These are phyloP conservation scores for Pestalotiopsis fici DNA, from an alignment of 2,329 filamentous ascomycete genomes.

Conservation along the genomic window DNA sequence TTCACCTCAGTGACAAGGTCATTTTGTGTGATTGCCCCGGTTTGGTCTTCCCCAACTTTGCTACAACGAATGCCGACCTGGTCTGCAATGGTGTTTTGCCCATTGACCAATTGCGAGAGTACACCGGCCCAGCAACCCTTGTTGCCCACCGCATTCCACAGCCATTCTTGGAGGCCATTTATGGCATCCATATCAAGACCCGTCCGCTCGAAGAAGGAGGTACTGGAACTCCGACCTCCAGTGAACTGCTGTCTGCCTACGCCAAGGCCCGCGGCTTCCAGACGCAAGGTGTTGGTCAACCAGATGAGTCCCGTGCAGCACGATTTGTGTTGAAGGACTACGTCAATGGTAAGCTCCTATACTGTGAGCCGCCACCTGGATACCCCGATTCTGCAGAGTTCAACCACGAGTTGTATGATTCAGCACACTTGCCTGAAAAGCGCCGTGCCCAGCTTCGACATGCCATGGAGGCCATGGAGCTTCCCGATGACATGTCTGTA, in stretches of 20 bases:
- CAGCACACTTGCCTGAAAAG: slow-evolving; percentile 78
- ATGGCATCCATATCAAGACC: slow-evolving; percentile 85
- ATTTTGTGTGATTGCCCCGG: slow-evolving; percentile 97
- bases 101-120: slow-evolving; percentile 95
- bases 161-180: slow-evolving; percentile 85
- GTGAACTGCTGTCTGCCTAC: slow-evolving; percentile 84
- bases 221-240: slow-evolving; percentile 80
- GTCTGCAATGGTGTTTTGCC: slow-evolving; percentile 94
- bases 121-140: slow-evolving; percentile 80
- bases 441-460: slow-evolving; percentile 66
- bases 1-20: slow-evolving; percentile 87
- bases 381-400: slow-evolving; percentile 74
- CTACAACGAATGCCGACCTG: slow-evolving; percentile 92
- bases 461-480: slow-evolving; percentile 46
- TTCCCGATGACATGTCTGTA: slow-evolving; percentile 35
- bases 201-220: slow-evolving; percentile 89
- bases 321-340: slow-evolving; percentile 94
- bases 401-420: slow-evolving; percentile 87
- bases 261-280: slow-evolving; percentile 88
- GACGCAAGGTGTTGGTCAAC: slow-evolving; percentile 85
- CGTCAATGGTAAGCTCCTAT: slow-evolving; percentile 92
- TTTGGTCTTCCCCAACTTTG: slow-evolving; percentile 98
- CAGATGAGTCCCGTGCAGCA: slow-evolving; percentile 90
- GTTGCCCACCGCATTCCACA: slow-evolving; percentile 86
- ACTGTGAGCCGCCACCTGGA: slow-evolving; percentile 81